Percentiles rank a stretch among this genome's conserved stretches.
These are phyloP conservation scores for Yarrowia osloensis DNA, from an alignment of 805 yeast species.

Conservation along the genomic window DNA sequence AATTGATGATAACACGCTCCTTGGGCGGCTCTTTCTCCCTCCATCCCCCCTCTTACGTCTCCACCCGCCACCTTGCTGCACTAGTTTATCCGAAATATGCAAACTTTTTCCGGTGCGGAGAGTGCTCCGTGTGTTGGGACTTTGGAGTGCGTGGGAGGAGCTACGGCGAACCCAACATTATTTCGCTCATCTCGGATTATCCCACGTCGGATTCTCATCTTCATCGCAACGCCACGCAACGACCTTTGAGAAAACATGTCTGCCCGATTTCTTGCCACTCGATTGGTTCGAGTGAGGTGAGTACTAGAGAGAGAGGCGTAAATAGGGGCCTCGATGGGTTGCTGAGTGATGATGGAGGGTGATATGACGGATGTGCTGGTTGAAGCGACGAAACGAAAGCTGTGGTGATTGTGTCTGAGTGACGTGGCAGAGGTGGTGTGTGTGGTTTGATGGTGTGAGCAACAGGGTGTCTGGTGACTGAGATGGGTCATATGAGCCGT, in stretches of 20 bases:
- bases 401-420: no score
- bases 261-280: constrained; percentile 24
- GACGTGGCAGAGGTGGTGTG: no score
- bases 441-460: no score
- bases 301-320: background rate
- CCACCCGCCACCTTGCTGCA: background rate
- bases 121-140: constrained; percentile 21
- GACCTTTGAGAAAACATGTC: constrained; percentile 11
- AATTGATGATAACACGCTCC: no score
- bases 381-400: no score
- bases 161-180: constrained; percentile 28
- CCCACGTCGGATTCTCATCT: background rate
- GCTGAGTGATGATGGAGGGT: no score
- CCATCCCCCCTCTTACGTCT: background rate
- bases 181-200: constrained; percentile 28
- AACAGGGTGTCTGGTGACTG: no score
- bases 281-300: constrained; percentile 26
- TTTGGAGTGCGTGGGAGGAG: background rate
- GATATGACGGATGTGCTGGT: no score
- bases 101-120: constrained; percentile 31
- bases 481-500: no score
- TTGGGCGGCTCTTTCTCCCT: no score
- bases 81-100: constrained; percentile 30
- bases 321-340: no score
- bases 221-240: background rate